Conservation (phyloP, 805 yeast species). For the Wickerhamomyces xylosicus region DNA sequence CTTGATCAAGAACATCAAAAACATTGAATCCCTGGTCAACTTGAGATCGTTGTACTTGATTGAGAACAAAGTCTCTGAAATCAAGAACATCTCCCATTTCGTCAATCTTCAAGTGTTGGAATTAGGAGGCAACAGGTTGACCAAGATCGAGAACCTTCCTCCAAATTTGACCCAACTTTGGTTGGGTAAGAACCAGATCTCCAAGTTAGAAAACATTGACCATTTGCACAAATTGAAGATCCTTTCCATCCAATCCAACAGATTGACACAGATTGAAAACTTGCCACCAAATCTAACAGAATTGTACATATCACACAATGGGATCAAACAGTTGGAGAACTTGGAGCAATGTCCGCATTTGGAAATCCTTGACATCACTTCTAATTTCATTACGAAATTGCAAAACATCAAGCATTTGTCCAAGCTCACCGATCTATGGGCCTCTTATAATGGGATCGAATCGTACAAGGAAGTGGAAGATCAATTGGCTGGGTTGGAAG, state of each 20-base stretch:
- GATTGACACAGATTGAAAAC: slow-evolving; percentile 71
- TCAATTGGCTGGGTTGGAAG: slow-evolving; percentile 50
- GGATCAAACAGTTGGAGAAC: slow-evolving; percentile 63
- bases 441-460: slow-evolving; percentile 64
- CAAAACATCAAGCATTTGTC: slow-evolving; percentile 55
- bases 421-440: slow-evolving; percentile 89
- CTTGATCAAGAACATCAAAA: slow-evolving; percentile 76
- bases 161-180: slow-evolving; percentile 63
- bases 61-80: slow-evolving; percentile 72
- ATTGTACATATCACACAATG: slow-evolving; percentile 80
- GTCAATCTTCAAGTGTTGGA: slow-evolving; percentile 59
- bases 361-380: slow-evolving; percentile 70
- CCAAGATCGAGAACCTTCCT: slow-evolving; percentile 46
- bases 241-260: slow-evolving; percentile 82
- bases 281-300: slow-evolving; percentile 74
- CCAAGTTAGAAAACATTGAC: slow-evolving; percentile 50
- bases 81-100: slow-evolving; percentile 54
- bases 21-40: slow-evolving; percentile 50
- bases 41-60: slow-evolving; percentile 73
- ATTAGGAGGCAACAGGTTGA: slow-evolving; percentile 80
- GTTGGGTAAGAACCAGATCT: slow-evolving; percentile 83
- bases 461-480: slow-evolving; percentile 59
- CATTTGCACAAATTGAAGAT: slow-evolving; percentile 54
- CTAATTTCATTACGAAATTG: slow-evolving; percentile 54
- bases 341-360: slow-evolving; percentile 61